Percentiles rank a stretch among this genome's conserved stretches.
Conservation (phyloP, 2,329 filamentous ascomycete genomes). For the Nemania serpens region DNA sequence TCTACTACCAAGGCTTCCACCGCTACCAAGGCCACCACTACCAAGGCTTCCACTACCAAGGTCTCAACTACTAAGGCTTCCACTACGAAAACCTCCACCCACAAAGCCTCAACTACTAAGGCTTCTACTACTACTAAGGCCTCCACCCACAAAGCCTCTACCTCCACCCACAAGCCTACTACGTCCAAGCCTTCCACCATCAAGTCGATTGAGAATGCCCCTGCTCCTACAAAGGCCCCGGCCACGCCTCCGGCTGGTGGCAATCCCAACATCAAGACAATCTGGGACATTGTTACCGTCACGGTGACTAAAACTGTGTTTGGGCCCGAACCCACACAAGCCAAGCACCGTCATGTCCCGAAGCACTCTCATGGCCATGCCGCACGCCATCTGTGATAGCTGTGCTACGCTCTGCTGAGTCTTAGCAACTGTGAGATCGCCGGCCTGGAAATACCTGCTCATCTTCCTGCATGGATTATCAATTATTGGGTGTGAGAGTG, state of each 20-base stretch:
- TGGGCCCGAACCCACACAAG: constrained; percentile 28
- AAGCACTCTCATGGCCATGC: constrained; percentile 33
- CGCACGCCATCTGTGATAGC: constrained; percentile 30
- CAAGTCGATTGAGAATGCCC: constrained; percentile 26
- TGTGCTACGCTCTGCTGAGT: too few relatives aligned
- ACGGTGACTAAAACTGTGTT: constrained; percentile 40
- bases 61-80: background rate
- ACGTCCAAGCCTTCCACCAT: constrained; percentile 19
- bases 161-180: constrained; percentile 20
- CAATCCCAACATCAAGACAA: constrained; percentile 43
- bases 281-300: constrained; percentile 54
- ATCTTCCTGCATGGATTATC: constrained; percentile 5
- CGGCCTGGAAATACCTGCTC: constrained; percentile 4
- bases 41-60: background rate
- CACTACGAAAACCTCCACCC: background rate
- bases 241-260: constrained; percentile 26
- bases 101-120: constrained; percentile 6
- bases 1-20: constrained; percentile 9
- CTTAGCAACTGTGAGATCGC: too few relatives aligned
- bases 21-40: constrained; percentile 6
- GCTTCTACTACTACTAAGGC: background rate
- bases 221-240: constrained; percentile 32
- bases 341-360: constrained; percentile 31
- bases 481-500: background rate
- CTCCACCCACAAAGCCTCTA: constrained; percentile 11